A percentile compares a stretch with the other conserved stretches of the same genome.
Evolutionary conservation across 2,329 filamentous ascomycete genomes (phyloP).

Genomic region (Pestalotiopsis sp.): DNA sequence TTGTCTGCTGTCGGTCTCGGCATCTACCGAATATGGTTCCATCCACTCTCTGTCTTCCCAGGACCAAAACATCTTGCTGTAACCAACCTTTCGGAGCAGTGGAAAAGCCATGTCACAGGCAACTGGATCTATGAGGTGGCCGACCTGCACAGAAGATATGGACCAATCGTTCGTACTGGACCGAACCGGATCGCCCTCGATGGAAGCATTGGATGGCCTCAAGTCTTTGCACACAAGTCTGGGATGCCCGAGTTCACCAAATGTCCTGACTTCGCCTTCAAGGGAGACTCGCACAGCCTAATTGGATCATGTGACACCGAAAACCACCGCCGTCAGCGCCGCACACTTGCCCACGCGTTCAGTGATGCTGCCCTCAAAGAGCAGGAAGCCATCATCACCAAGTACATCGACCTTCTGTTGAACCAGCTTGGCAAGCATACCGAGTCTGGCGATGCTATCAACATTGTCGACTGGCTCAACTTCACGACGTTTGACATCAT

Average conservation of each 20-base stretch:
- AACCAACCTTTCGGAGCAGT: not conserved
- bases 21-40: not conserved
- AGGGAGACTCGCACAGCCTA: not conserved
- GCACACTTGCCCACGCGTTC: conserved; percentile 34
- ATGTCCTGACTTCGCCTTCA: not conserved
- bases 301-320: not conserved
- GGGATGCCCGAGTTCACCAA: not conserved
- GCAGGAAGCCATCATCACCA: conserved; percentile 34
- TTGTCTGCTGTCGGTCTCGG: not conserved
- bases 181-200: not conserved
- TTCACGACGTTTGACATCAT: not conserved
- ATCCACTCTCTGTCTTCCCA: not conserved
- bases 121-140: not conserved
- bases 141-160: not conserved
- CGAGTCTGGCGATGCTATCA: not conserved
- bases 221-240: not conserved
- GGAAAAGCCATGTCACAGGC: not conserved
- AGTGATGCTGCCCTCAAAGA: conserved; percentile 32
- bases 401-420: conserved; percentile 33
- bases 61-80: not conserved
- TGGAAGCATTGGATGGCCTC: not conserved
- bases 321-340: conserved; percentile 11
- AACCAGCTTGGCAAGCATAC: conserved; percentile 21
- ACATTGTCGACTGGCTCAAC: not conserved
- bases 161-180: not conserved